Conservation (phyloP, 306 rosid species). For the Cicer chorassanicum region DNA sequence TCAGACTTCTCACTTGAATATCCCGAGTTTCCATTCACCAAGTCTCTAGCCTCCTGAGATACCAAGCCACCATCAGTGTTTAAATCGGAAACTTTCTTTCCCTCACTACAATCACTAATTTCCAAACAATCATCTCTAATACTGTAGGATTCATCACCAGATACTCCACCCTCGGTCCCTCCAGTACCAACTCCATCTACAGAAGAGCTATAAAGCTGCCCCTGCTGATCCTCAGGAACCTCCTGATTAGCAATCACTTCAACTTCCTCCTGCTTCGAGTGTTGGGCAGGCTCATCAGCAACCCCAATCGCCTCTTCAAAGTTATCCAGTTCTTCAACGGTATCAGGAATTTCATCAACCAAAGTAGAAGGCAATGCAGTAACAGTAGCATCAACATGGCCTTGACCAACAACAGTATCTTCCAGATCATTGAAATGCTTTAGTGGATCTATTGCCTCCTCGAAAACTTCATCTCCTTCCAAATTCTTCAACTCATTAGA, state of each 20-base stretch:
- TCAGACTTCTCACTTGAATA: constrained; percentile 45
- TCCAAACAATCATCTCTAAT: constrained; percentile 17
- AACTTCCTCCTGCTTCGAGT: background rate
- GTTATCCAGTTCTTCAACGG: constrained; percentile 42
- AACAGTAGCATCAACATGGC: constrained; percentile 3
- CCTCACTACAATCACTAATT: constrained; percentile 45
- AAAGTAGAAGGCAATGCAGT: constrained; percentile 36
- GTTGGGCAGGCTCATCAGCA: background rate
- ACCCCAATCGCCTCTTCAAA: constrained; percentile 62
- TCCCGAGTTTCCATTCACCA: constrained; percentile 42
- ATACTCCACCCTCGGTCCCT: constrained; percentile 20
- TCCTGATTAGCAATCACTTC: constrained; percentile 37
- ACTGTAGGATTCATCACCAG: constrained; percentile 1
- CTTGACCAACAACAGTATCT: constrained; percentile 38
- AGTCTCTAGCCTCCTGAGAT: constrained; percentile 44
- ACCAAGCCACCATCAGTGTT: constrained; percentile 42
- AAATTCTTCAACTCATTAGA: constrained; percentile 56
- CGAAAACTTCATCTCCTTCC: constrained; percentile 58
- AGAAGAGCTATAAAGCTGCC: constrained; percentile 3
- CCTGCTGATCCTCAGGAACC: constrained; percentile 25
- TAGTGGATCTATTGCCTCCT: constrained; percentile 58
- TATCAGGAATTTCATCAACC: constrained; percentile 47
- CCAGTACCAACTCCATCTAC: constrained; percentile 51
- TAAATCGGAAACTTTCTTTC: constrained; percentile 47
- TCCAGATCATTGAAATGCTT: constrained; percentile 48